Evolutionary conservation across 202 grass and related monocot species (phyloP), one percentile per base, ranked within the genome.

Genomic region (Panicum hallii): DNA sequence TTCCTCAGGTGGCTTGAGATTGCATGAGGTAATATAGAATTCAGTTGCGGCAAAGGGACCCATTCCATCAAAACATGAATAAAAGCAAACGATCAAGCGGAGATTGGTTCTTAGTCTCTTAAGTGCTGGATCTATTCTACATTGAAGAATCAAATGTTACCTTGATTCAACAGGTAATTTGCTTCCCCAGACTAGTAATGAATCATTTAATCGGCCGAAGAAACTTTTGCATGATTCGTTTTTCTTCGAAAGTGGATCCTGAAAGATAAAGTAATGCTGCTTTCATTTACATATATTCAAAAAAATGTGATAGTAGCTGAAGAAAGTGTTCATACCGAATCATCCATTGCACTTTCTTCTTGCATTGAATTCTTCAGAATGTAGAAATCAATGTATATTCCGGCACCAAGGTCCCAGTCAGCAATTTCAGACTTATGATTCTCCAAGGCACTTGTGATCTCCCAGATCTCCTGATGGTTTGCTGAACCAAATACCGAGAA

Each of bases 401-500:
- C 93, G 43, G 89, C 93, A 74, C 96, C 91, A 83, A 99, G 47
- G 75, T 95, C 96, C 93, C 96, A 94, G 56, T 95, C 93, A 88
- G 93, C 87, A 80, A 99, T 99, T 95, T 95, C 86, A 82, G 93
- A 93, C 68, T 91, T 94, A 64, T 92, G 88, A 63, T 87, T 85
- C 87, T 95, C 93, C 87, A 99, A 94, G 32, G 76, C 72, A 13
- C 84, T 94, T 82, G 88, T 87, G 57, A 94, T 90, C 28, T 90
- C 88, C 91, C 91, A 99, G 57, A 99, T 92, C 83, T 99, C 93
- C 82, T 88, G 77, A 87, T 92, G 85, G 15, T 95, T 90, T 70
- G 89, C 93, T 95, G 88, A 68, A 49, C 46, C 84, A 89, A 74
- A 50, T 47, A 43, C 45, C 7, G 12, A 70, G 6, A 82, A 79